phyloP scores from a whole-genome alignment of 176 grass and related monocot species.

The Musa acuminata region DNA sequence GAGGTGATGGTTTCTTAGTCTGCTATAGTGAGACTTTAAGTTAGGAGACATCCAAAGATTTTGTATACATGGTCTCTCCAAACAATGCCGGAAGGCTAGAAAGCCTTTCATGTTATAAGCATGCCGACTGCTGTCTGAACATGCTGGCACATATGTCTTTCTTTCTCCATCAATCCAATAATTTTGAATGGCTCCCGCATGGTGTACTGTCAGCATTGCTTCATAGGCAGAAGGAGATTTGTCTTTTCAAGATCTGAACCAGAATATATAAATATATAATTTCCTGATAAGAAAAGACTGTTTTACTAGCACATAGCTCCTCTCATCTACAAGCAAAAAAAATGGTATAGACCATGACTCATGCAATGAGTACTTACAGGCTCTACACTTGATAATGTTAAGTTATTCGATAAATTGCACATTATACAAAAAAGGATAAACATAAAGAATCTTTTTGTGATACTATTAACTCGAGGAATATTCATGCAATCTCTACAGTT shows the following conservation, averaged over 20 bases:
- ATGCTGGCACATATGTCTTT: constrained; percentile 17
- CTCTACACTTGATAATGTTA: too few relatives aligned
- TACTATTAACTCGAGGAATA: neutral
- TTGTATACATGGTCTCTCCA: constrained; percentile 31
- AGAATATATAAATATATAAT: neutral
- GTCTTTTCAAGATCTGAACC: neutral
- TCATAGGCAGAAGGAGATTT: constrained; percentile 7
- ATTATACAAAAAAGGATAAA: too few relatives aligned
- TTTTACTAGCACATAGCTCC: neutral
- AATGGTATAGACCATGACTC: neutral
- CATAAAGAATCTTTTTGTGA: too few relatives aligned
- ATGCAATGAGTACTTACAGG: too few relatives aligned
- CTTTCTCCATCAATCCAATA: constrained; percentile 25
- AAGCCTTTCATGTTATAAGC: constrained; percentile 21
- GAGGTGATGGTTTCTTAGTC: constrained; percentile 34
- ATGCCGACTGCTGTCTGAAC: neutral
- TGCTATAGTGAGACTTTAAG: constrained; percentile 37
- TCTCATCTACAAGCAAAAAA: neutral
- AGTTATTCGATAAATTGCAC: too few relatives aligned
- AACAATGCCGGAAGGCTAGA: constrained; percentile 28
- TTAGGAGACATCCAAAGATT: constrained; percentile 34
- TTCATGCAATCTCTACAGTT: neutral
- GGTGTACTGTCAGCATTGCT: constrained; percentile 39
- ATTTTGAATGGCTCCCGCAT: constrained; percentile 16
- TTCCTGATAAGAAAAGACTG: constrained; percentile 11